Percentiles rank a stretch among this genome's conserved stretches.
Evolutionary conservation across 139 green algal species (phyloP).

Genomic region (Gonium pectorale): DNA sequence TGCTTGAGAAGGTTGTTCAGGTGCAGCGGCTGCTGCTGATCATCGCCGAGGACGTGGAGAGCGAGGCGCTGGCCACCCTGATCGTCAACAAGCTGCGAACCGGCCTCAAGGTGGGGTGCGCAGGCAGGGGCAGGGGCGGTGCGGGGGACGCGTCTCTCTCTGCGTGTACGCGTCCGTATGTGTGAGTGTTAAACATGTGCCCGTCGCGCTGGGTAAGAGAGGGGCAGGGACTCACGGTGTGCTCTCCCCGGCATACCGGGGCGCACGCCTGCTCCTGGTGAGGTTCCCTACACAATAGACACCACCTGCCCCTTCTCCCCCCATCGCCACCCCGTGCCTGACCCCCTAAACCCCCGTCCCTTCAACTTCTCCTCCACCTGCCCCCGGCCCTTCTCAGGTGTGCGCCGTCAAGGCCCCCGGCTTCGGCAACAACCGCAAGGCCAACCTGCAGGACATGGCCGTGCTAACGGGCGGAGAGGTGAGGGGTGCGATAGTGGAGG

Average conservation of each 20-base stretch:
- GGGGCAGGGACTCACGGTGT: no score
- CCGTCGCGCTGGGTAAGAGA: no score
- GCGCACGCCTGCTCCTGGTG: no score
- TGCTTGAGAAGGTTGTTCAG: slow-evolving; percentile 95
- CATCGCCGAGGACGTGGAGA: slow-evolving; percentile 98
- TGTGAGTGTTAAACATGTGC: no score
- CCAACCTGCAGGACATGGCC: slow-evolving; percentile 97
- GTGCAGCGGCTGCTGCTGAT: slow-evolving; percentile 97
- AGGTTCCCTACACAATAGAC: no score
- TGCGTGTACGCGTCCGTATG: no score
- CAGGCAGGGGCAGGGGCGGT: no score
- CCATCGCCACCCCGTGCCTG: no score
- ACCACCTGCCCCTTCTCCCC: no score
- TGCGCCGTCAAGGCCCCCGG: slow-evolving; percentile 97
- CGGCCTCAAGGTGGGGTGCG: slow-evolving; percentile 51
- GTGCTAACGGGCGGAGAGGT: slow-evolving; percentile 92
- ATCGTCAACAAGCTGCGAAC: slow-evolving; percentile 99
- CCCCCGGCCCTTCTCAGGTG: slow-evolving; percentile 65
- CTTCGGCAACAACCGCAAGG: slow-evolving; percentile 99
- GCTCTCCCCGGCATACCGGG: no score
- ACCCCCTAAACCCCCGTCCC: no score
- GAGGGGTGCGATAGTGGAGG: neutral
- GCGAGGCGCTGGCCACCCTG: slow-evolving; percentile 95
- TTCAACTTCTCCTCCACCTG: neutral
- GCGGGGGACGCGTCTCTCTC: no score